Conservation (phyloP, 1,284 basidiomycete genomes). For the Pterula multifida region DNA sequence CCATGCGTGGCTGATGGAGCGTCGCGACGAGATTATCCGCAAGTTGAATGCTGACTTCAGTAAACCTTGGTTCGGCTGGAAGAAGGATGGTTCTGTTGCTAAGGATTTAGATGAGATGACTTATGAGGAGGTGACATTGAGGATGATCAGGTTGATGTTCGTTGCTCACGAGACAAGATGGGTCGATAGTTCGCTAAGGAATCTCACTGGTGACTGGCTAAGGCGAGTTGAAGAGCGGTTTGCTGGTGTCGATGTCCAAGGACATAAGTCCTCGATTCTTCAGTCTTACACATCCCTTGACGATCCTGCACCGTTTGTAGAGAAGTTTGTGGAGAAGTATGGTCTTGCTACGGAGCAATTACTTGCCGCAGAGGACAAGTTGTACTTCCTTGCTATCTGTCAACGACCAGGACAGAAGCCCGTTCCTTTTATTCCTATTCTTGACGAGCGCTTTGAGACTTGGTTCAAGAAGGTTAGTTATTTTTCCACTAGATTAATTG, state of each 20-base stretch:
- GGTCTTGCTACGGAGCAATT: constrained; percentile 76
- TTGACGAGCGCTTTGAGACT: constrained; percentile 88
- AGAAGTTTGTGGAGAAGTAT: constrained; percentile 80
- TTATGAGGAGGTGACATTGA: constrained; percentile 89
- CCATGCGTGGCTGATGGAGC: constrained; percentile 75
- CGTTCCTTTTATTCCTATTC: constrained; percentile 95
- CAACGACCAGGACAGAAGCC: constrained; percentile 97
- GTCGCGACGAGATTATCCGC: constrained; percentile 80
- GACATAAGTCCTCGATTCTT: constrained; percentile 73
- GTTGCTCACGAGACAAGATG: constrained; percentile 86
- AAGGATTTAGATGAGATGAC: constrained; percentile 94
- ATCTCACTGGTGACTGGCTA: constrained; percentile 94
- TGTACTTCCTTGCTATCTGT: constrained; percentile 90
- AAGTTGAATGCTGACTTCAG: constrained; percentile 93
- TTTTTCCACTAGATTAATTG: constrained; percentile 3
- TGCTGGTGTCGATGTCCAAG: constrained; percentile 77
- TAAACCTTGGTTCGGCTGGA: constrained; percentile 95
- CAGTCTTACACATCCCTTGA: constrained; percentile 85
- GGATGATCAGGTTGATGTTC: constrained; percentile 91
- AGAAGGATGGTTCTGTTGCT: constrained; percentile 80
- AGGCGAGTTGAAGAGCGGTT: constrained; percentile 95
- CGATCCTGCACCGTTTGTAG: constrained; percentile 69
- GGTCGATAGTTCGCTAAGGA: constrained; percentile 90
- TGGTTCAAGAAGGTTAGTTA: constrained; percentile 92
- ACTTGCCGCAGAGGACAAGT: constrained; percentile 89